Conservation (phyloP, 2,329 filamentous ascomycete species). For the Elsinoe ampelina region DNA sequence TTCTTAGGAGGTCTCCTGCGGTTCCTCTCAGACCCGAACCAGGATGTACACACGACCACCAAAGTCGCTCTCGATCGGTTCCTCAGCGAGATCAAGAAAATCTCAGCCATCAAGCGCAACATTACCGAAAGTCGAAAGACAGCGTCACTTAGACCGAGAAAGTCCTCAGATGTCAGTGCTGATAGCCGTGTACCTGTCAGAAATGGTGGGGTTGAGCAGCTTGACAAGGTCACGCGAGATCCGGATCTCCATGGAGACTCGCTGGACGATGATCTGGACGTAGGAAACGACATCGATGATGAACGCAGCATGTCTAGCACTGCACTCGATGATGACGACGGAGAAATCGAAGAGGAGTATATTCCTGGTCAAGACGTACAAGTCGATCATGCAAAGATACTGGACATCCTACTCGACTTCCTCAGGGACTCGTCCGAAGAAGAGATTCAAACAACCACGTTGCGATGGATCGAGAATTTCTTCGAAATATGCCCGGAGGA, state of each 20-base stretch:
- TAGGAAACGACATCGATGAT: constrained; percentile 42
- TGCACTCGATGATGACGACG: constrained; percentile 34
- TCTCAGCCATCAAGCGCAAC: constrained; percentile 83
- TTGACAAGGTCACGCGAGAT: constrained; percentile 45
- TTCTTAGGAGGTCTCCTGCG: constrained; percentile 84
- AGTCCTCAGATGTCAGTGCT: constrained; percentile 55
- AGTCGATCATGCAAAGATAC: constrained; percentile 82
- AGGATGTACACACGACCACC: constrained; percentile 89
- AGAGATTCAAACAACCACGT: constrained; percentile 79
- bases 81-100: constrained; percentile 85
- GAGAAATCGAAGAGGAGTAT: constrained; percentile 79
- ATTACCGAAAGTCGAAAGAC: constrained; percentile 75
- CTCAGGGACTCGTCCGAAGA: constrained; percentile 83
- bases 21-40: constrained; percentile 83
- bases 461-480: constrained; percentile 93
- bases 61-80: constrained; percentile 85
- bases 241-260: constrained; percentile 14
- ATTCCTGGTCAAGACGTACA: constrained; percentile 94
- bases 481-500: constrained; percentile 97
- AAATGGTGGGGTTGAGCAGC: constrained; percentile 43
- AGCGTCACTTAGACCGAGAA: constrained; percentile 56
- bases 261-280: constrained; percentile 38
- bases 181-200: constrained; percentile 22
- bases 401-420: constrained; percentile 85
- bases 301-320: constrained; percentile 43